Base-by-base conservation (phyloP, 2,329 filamentous ascomycete species). In the Xylariaceae sp. region DNA sequence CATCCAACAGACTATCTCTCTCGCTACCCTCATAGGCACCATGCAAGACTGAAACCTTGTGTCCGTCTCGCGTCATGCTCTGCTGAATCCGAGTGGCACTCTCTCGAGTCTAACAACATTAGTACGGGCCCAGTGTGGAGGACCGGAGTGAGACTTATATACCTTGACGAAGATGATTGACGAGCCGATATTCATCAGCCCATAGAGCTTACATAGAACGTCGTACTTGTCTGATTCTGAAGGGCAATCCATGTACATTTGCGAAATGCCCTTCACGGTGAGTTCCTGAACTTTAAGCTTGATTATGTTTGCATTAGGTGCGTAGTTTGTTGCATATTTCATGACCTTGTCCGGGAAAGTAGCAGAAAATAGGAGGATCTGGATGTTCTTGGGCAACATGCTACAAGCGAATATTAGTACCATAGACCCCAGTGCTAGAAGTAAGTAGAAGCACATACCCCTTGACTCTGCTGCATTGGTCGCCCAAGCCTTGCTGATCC, bases 121-220 rank as follows among this genome's bases (percentile, higher is more conserved):
- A 69, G 64, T 47, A 40, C 32, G 19, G 1, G 37, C 10, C 10
- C 49, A n/a, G 20, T 20, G 20, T 14, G 16, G 20, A 20, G 20
- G 7, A 40, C 16, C 37, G 9, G 23, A 14, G 44, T 18, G 7
- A 20, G 7, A 10, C 18, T 2, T 40, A 74, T 79, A 59, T 77
- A 93, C 91, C 81, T 89, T 91, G 73, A 98, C 93, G 70, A 99
- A 99, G 67, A 99, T 98, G 70, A 99, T 96, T 0, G 95, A 98
- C 7, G 93, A 96, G 4, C 93, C 93, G 67, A 98, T 92, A 16
- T 93, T 97, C 85, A 99, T 93, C 44, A 98, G 80, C 55, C 93
- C 93, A 71, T 99, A 99, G 57, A 99, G 89, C 71, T 93, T 91
- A 73, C 96, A 89, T 7, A 99, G 85, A 54, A 90, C 87, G 37